These are phyloP conservation scores for Veloboletus limbatus DNA, from an alignment of 1,284 basidiomycete genomes.

Conservation along the genomic window DNA sequence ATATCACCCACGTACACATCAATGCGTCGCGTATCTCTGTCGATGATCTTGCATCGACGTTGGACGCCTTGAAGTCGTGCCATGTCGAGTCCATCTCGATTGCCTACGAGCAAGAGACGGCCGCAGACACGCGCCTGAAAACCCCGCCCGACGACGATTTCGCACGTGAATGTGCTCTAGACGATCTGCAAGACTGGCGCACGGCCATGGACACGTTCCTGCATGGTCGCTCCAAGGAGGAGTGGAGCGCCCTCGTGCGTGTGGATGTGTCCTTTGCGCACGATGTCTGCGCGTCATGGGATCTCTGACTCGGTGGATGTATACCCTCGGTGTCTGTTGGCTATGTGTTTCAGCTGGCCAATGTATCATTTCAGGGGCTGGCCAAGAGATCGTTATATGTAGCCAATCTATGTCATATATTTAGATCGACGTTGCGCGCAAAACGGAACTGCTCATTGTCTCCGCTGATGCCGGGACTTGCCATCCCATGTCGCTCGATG, in stretches of 20 bases:
- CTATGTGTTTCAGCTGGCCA: too few species aligned
- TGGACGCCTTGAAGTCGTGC: conserved; percentile 18
- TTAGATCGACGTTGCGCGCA: too few species aligned
- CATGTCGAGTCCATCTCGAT: conserved; percentile 25
- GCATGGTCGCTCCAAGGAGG: conserved; percentile 9
- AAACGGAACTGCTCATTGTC: too few species aligned
- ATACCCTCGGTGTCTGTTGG: conserved; percentile 4
- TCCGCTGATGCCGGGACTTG: too few species aligned
- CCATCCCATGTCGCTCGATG: too few species aligned
- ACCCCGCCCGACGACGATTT: conserved; percentile 27
- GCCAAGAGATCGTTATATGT: neutral
- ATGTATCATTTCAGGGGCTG: neutral
- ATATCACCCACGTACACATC: conserved; percentile 23
- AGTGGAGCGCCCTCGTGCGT: conserved; percentile 18
- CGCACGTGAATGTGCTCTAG: conserved; percentile 30
- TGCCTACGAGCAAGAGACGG: conserved; percentile 15
- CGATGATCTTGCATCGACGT: conserved; percentile 24
- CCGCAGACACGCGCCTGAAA: conserved; percentile 2
- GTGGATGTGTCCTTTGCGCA: conserved; percentile 16
- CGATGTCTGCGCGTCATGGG: conserved; percentile 23
- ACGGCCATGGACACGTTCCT: conserved; percentile 23
- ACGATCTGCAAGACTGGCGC: conserved; percentile 31
- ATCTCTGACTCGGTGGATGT: conserved; percentile 13
- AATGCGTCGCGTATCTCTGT: conserved; percentile 29
- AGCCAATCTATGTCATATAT: neutral